A percentile compares a stretch with the other conserved stretches of the same genome.
Conservation (phyloP, 306 rosid genomes). For the Castanea sativa region DNA sequence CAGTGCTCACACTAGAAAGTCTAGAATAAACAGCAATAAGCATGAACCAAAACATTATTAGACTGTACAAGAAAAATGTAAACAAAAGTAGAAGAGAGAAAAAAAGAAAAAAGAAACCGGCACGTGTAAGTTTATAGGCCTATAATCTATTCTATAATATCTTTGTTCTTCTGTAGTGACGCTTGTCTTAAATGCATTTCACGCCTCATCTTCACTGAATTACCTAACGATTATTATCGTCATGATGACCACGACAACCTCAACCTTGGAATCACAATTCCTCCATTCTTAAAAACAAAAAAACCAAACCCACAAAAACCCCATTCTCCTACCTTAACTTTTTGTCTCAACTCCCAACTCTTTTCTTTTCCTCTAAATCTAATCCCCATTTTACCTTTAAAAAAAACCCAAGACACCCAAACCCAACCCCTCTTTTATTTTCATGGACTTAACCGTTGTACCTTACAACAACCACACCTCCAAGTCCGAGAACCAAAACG, state of each 20-base stretch:
- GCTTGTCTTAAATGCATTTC: constrained; percentile 17
- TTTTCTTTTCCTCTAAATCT: background rate
- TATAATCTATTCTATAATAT: no score
- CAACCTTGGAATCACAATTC: background rate
- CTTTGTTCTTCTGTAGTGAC: background rate
- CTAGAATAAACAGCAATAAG: no score
- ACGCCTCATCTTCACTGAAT: background rate
- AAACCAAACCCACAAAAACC: background rate
- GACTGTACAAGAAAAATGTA: no score
- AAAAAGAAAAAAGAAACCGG: background rate
- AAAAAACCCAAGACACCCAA: no score
- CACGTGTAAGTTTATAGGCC: background rate
- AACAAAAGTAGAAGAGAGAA: no score
- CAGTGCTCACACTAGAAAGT: no score
- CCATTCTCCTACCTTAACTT: background rate
- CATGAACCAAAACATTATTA: no score
- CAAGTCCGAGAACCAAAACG: constrained; percentile 13
- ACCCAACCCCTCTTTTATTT: background rate
- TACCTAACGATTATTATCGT: background rate
- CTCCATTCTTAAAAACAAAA: constrained; percentile 6
- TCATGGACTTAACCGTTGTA: constrained; percentile 32
- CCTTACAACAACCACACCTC: constrained; percentile 18
- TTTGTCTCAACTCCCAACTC: background rate
- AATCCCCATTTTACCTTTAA: background rate
- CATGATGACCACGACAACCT: background rate